A percentile compares a stretch with the other conserved stretches of the same genome.
Conservation (phyloP, 164 flowering plant species). For the Magnolia sinica region DNA sequence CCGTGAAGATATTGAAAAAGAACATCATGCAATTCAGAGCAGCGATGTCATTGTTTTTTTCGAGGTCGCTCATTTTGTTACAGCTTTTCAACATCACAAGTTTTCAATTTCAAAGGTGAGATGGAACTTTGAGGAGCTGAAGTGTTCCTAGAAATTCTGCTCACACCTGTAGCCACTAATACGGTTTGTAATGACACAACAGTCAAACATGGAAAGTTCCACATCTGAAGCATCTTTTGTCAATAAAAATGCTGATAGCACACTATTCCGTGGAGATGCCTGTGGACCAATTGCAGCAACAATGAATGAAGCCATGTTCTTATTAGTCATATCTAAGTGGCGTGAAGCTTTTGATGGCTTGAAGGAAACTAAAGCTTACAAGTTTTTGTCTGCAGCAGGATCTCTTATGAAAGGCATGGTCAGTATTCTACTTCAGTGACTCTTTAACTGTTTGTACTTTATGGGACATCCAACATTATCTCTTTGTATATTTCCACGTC, state of each 20-base stretch:
- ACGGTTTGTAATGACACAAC: conserved; percentile 10
- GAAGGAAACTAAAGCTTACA: conserved; percentile 77
- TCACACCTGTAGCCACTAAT: neutral
- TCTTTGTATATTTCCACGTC: neutral
- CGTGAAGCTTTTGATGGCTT: conserved; percentile 75
- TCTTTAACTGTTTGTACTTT: neutral
- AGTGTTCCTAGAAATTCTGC: neutral
- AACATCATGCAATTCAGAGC: conserved; percentile 60
- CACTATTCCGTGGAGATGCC: conserved; percentile 56
- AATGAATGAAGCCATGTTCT: conserved; percentile 85
- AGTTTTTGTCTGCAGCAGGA: conserved; percentile 76
- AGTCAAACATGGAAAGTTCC: conserved; percentile 34
- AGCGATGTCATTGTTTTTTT: conserved; percentile 70
- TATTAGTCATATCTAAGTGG: conserved; percentile 72
- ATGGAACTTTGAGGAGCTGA: neutral
- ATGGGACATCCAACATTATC: neutral
- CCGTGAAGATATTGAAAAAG: conserved; percentile 78
- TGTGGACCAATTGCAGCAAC: conserved; percentile 95
- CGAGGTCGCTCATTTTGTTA: conserved; percentile 74
- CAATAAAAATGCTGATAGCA: conserved; percentile 36
- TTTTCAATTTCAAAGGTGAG: conserved; percentile 54
- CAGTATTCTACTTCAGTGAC: conserved; percentile 11
- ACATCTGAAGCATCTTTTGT: conserved; percentile 23
- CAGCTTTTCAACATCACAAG: conserved; percentile 75
- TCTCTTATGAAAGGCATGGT: conserved; percentile 88